Conservation (phyloP, 1,284 basidiomycete species). For the Ganoderma multipileum region DNA sequence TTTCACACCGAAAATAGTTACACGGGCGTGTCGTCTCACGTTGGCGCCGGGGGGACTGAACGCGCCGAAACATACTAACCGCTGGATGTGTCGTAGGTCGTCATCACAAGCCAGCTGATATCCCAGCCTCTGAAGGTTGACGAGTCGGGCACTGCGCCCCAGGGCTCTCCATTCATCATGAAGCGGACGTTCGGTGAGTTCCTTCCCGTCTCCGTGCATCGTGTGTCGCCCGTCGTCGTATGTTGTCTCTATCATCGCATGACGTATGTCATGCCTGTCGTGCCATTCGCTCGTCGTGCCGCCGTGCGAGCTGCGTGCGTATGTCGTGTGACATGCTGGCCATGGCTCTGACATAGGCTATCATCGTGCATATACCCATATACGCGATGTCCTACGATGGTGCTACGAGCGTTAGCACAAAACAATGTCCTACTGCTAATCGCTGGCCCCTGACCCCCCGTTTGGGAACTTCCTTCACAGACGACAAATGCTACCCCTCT, state of each 20-base stretch:
- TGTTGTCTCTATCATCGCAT: neutral
- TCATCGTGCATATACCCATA: neutral
- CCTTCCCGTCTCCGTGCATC: neutral
- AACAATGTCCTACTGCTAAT: neutral
- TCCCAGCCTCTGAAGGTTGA: constrained; percentile 69
- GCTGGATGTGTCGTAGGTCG: constrained; percentile 48
- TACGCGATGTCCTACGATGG: neutral
- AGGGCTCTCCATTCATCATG: constrained; percentile 66
- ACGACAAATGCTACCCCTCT: constrained; percentile 40
- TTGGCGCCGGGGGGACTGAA: neutral
- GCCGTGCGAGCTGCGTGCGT: neutral
- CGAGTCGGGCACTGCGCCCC: constrained; percentile 66
- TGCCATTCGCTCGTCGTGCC: constrained; percentile 11
- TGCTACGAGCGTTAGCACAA: neutral
- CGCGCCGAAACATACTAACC: neutral
- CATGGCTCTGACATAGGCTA: neutral
- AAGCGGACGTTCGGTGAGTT: constrained; percentile 65
- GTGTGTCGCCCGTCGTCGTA: neutral
- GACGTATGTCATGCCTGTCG: neutral
- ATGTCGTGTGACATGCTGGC: neutral
- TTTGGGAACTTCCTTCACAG: constrained; percentile 30
- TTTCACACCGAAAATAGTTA: constrained; percentile 19
- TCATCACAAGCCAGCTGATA: constrained; percentile 71
- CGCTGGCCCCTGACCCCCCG: constrained; percentile 14
- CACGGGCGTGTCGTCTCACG: constrained; percentile 5